Base-by-base conservation (phyloP, 2,329 filamentous ascomycete genomes). In the Colletotrichum liaoningense region DNA sequence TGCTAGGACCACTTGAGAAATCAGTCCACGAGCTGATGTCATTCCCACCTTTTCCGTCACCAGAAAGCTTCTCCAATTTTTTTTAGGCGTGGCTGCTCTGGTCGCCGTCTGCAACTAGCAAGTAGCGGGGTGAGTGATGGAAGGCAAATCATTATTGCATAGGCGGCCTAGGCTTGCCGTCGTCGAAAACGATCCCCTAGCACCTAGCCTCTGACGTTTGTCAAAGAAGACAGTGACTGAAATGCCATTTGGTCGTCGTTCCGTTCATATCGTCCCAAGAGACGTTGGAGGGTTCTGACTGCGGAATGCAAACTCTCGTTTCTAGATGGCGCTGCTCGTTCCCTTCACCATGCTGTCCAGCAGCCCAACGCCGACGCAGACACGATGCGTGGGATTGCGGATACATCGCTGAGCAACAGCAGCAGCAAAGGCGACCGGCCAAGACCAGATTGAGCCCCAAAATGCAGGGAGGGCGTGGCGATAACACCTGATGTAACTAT, bases 21-120 rank as follows among this genome's bases (percentile, higher is more conserved):
- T 70, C 67, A 73, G 70, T 62, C 67, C 67, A 73, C 26, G 60
- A 62, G 67, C 70, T 66, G 70, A 73, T 73, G 67, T 73, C 70
- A 70, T 70, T 62, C 60, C 70, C 70, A 65, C 60, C 60, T 59
- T 42, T 69, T 73, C 55, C 70, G 59, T 65, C 70, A 46, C 67
- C 42, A 56, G 67, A 19, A 28, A 26, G 30, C 49, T 42, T 56
- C 33, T 63, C 60, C 62, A 52, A 65, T 62, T 70, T 65, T 70
- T 64, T 67, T 52, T 35, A 38, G 38, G 59, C 30, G 28, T 54
- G 8, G 22, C 16, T n/a, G 19, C 16, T 22, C 7, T 56, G 5
- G 38, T 38, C 38, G 14, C 52, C 30, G 11, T 38, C 60, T 30
- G 19, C 19, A n/a, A 38, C 62, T 22, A 59, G 24, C 54, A 59